Evolutionary conservation across 371 early-diverging fungal genomes (phyloP), one percentile per base, ranked within the genome.

Genomic region (Mortierella sp.): DNA sequence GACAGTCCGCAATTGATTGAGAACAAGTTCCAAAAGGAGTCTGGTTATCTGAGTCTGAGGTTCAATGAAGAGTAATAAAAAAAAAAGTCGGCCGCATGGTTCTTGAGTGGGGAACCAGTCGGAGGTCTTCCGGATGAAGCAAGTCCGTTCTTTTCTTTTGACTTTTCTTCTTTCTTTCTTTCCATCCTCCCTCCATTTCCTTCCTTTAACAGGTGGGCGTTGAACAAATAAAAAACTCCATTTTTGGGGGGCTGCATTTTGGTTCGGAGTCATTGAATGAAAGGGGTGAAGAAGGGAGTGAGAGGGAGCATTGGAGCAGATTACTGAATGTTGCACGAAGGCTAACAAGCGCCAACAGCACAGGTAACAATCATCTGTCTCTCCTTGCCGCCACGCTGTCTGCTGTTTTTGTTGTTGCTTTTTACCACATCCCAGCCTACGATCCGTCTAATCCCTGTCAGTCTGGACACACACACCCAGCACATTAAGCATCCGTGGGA

Each of bases 81-180:
- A 65, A 32, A 38, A 65, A 35, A 32, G 35, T 4, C 21, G 68
- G 41, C 38, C 68, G 68, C 68, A 68, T 68, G 68, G 68, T 41
- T 68, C 68, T 41, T 68, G 68, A 68, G 63, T 7, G 35, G 63
- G 68, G 68, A 68, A 68, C 68, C 68, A 68, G 68, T 68, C 68
- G 68, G 68, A 68, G 68, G 68, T 68, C 68, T 68, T 68, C 68
- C 68, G 68, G 68, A 68, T 68, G 68, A 68, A 68, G 68, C 68
- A 68, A 68, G 43, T 41, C 68, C 48, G 51, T 44, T 68, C 41
- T 68, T 74, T 41, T 32, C 43, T 44, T 51, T 54, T 72, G 29
- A 29, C 44, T 63, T 41, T 46, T 29, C 44, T 29, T 74, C 44
- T 54, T 55, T 72, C 49, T 18, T 38, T 24, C 41, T 27, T n/a